Evolutionary conservation across 2,329 filamentous ascomycete species (phyloP).

Genomic region (Periglandula ipomoeae): DNA sequence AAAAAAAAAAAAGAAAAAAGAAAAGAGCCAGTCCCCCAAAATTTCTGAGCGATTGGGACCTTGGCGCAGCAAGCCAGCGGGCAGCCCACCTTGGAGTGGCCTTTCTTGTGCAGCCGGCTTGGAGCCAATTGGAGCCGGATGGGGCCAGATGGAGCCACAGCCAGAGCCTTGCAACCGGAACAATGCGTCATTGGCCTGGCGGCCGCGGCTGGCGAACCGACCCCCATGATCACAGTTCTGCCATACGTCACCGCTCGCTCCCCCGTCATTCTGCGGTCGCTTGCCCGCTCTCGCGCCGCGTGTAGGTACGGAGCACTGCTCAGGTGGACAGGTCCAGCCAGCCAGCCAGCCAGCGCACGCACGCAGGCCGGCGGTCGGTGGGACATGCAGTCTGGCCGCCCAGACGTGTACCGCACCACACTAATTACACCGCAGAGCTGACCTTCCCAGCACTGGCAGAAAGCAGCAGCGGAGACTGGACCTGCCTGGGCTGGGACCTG

Average conservation of each 20-base stretch:
- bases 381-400: not conserved
- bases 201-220: constrained; percentile 13
- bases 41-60: not conserved
- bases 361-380: not conserved
- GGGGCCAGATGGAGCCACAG: not conserved
- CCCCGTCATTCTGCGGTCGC: constrained; percentile 15
- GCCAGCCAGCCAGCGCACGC: not conserved
- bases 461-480: too few species aligned
- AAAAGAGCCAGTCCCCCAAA: constrained; percentile 7
- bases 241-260: constrained; percentile 19
- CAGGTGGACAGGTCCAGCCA: constrained; percentile 4
- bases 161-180: constrained; percentile 16
- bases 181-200: constrained; percentile 23
- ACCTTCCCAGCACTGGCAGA: too few species aligned
- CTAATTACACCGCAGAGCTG: too few species aligned
- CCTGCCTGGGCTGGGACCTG: too few species aligned
- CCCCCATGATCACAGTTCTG: constrained; percentile 20
- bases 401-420: too few species aligned
- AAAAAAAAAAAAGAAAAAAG: constrained; percentile 6
- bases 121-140: not conserved
- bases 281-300: constrained; percentile 17
- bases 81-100: not conserved
- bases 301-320: not conserved
- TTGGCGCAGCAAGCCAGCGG: not conserved
- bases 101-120: not conserved